Conservation (phyloP, 805 yeast genomes). For the Candida insectorum region DNA sequence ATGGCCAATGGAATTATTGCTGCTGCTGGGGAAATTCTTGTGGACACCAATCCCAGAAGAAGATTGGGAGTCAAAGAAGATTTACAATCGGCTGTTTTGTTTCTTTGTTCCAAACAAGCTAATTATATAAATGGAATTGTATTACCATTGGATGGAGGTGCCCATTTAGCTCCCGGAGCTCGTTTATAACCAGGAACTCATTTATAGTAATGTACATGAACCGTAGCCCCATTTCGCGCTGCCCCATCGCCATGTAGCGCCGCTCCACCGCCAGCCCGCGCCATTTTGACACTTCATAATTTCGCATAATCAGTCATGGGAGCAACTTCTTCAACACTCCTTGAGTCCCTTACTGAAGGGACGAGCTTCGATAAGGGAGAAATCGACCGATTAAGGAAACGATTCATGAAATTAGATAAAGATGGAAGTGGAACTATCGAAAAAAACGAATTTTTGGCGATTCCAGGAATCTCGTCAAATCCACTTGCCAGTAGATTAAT, state of each 20-base stretch:
- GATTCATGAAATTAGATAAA: conserved; percentile 93
- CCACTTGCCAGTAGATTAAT: conserved; percentile 88
- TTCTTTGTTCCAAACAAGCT: conserved; percentile 51
- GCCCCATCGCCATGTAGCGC: too few relatives aligned
- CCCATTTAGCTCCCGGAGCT: conserved; percentile 32
- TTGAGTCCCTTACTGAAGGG: conserved; percentile 74
- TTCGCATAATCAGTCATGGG: conserved; percentile 48
- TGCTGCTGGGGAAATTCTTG: conserved; percentile 46
- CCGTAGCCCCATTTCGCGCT: too few relatives aligned
- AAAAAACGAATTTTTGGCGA: conserved; percentile 81
- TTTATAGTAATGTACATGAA: too few relatives aligned
- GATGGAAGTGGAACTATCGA: conserved; percentile 93
- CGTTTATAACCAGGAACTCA: too few relatives aligned
- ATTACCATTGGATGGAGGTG: conserved; percentile 71
- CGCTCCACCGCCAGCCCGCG: too few relatives aligned
- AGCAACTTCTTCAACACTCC: conserved; percentile 52
- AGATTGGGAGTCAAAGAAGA: conserved; percentile 64
- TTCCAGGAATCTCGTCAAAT: conserved; percentile 88
- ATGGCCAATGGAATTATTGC: conserved; percentile 67
- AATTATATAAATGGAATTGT: conserved; percentile 65
- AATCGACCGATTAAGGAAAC: conserved; percentile 82
- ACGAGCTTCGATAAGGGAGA: conserved; percentile 88
- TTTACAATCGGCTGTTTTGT: conserved; percentile 52
- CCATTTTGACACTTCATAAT: background rate
- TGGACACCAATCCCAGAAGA: conserved; percentile 52